Evolutionary conservation across 148 eudicot species (phyloP).

Genomic region (Amaranthus palmeri): DNA sequence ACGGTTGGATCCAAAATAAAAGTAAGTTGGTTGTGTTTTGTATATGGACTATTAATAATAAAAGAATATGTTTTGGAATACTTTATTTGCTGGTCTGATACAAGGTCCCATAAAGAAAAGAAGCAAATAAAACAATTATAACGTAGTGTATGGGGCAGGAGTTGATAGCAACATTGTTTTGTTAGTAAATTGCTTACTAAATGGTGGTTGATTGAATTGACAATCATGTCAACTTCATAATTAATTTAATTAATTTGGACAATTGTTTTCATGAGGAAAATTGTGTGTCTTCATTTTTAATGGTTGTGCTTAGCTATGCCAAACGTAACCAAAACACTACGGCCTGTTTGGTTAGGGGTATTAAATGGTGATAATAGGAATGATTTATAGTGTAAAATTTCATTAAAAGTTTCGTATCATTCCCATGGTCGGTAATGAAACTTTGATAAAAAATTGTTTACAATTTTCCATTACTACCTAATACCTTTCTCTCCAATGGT

Average conservation of each 20-base stretch:
- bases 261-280: not conserved
- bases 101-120: not conserved
- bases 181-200: constrained; percentile 16
- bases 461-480: too few species aligned
- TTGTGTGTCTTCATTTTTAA: not conserved
- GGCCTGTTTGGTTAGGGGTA: too few species aligned
- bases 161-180: constrained; percentile 22
- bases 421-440: too few species aligned
- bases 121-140: not conserved
- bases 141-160: constrained; percentile 24
- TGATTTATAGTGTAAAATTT: too few species aligned
- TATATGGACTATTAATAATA: constrained; percentile 1
- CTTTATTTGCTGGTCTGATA: not conserved
- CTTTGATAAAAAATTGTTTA: too few species aligned
- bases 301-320: not conserved
- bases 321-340: constrained; percentile 8
- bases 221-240: constrained; percentile 24
- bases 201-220: constrained; percentile 30
- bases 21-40: constrained; percentile 10
- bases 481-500: too few species aligned
- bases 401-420: too few species aligned
- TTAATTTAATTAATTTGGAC: not conserved
- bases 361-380: too few species aligned
- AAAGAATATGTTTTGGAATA: not conserved
- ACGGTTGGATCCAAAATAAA: not conserved